Base-by-base conservation (phyloP, 306 rosid species). In the Gillenia trifoliata region DNA sequence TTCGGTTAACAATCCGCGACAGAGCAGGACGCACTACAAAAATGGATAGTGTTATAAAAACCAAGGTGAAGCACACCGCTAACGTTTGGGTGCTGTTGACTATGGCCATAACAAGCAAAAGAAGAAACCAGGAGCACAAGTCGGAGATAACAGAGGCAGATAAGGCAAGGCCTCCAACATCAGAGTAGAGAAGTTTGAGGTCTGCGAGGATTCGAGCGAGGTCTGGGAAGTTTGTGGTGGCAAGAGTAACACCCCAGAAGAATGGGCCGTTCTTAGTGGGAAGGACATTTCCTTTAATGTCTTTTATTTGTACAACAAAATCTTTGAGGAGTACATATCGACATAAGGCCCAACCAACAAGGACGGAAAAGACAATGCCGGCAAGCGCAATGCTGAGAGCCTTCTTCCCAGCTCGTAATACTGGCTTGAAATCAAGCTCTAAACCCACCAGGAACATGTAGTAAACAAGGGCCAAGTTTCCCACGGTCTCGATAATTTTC, bases 141-240 rank as follows among this genome's bases (percentile, higher is more conserved):
- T 85, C 85, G 1, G 81, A 74, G 72, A 82, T 75, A 20, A 80
- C 40, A 1, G 89, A 84, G 2, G 83, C 64, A 9, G 81, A 82
- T 11, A 85, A 72, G 11, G 86, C 85, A 0, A 75, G 68, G 8
- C 75, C 77, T 9, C 86, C 86, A 3, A 83, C 41, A 15, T 85
- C 81, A 0, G 81, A 70, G 31, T 62, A 82, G 30, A 83, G 79
- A 54, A 85, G 89, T 76, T 85, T 85, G 12, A 74, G 70, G 20
- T 80, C 62, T 1, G 78, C 70, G 4, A 85, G 86, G 36, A 80
- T 83, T 7, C 75, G 78, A 0, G 81, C 79, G 2, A 85, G 75
- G 23, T 85, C 86, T 0, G 82, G 77, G 45, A 85, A 85, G 29
- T 85, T 85, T 41, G 89, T 85, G 29, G 81, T 49, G 72, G 85